Conservation (phyloP, 768 basidiomycete species). For the Epithele typhae region DNA sequence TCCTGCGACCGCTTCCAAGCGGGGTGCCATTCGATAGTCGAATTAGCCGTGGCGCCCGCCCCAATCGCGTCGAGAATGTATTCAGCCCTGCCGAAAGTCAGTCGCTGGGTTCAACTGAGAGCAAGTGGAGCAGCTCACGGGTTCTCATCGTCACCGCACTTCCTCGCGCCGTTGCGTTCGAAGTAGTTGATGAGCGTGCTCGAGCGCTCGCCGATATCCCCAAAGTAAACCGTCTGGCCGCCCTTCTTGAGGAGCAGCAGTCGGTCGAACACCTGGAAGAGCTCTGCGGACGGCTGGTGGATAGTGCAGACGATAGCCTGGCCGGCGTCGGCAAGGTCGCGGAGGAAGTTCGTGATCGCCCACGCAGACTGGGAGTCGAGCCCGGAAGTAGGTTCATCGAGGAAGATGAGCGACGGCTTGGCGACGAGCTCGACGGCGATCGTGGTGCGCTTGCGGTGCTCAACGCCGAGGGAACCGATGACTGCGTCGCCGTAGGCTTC, state of each 20-base stretch:
- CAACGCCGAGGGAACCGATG: constrained; percentile 63
- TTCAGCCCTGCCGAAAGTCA: constrained; percentile 25
- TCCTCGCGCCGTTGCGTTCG: constrained; percentile 58
- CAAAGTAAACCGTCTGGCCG: constrained; percentile 65
- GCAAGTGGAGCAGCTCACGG: too few relatives aligned
- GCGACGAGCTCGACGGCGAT: constrained; percentile 87
- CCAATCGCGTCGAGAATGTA: constrained; percentile 53
- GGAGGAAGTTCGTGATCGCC: constrained; percentile 74
- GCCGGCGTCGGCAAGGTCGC: constrained; percentile 72
- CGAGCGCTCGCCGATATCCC: constrained; percentile 63
- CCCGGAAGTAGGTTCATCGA: constrained; percentile 87
- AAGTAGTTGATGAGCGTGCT: constrained; percentile 72
- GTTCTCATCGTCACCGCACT: constrained; percentile 63
- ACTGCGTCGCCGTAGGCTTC: constrained; percentile 62
- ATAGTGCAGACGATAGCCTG: constrained; percentile 89
- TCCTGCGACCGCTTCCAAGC: constrained; percentile 44
- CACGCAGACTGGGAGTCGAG: constrained; percentile 85
- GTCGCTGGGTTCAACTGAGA: too few relatives aligned
- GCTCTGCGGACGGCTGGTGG: constrained; percentile 74
- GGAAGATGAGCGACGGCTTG: constrained; percentile 78
- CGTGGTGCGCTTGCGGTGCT: constrained; percentile 76
- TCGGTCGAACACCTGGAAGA: constrained; percentile 82
- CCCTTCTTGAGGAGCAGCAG: constrained; percentile 75
- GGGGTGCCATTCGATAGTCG: constrained; percentile 44
- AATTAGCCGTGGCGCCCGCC: constrained; percentile 46